phyloP scores from a whole-genome alignment of 2,329 filamentous ascomycete genomes.

The Grosmannia huntii region DNA sequence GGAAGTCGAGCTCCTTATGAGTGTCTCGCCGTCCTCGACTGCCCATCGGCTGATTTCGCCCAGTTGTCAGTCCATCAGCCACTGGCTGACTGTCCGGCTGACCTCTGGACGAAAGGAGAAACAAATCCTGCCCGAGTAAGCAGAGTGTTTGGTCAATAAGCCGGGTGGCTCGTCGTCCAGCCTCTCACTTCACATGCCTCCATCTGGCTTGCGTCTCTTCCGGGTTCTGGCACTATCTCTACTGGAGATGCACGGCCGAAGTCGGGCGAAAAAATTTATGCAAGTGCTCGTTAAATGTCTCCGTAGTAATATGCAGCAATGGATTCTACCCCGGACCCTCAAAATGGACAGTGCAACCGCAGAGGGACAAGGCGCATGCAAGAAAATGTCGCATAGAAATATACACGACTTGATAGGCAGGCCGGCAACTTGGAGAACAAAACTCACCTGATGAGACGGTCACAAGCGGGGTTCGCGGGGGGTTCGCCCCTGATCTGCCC shows the following conservation, averaged over 20 bases:
- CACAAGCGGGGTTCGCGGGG: constrained; percentile 12
- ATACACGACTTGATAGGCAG: not conserved
- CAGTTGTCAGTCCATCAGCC: not conserved
- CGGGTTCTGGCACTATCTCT: not conserved
- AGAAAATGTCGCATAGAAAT: not conserved
- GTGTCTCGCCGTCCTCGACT: not conserved
- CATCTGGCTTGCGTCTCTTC: not conserved
- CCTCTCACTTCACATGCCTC: not conserved
- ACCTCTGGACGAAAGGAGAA: not conserved
- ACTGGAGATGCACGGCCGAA: not conserved
- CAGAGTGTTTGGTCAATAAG: not conserved
- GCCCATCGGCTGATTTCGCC: not conserved
- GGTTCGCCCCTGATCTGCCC: not conserved
- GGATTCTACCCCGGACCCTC: not conserved
- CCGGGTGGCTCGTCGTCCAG: not conserved
- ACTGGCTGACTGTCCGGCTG: not conserved
- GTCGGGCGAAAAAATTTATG: not conserved
- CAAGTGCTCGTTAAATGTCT: not conserved
- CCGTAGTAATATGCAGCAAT: not conserved
- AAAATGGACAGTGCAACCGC: not conserved
- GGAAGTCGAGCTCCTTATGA: not conserved
- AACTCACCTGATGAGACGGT: constrained; percentile 10
- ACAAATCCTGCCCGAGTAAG: not conserved
- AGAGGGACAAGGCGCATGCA: not conserved
- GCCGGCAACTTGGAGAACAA: not conserved